Evolutionary conservation across 495 filamentous ascomycete genomes (phyloP).

Genomic region (Xylaria scruposa): DNA sequence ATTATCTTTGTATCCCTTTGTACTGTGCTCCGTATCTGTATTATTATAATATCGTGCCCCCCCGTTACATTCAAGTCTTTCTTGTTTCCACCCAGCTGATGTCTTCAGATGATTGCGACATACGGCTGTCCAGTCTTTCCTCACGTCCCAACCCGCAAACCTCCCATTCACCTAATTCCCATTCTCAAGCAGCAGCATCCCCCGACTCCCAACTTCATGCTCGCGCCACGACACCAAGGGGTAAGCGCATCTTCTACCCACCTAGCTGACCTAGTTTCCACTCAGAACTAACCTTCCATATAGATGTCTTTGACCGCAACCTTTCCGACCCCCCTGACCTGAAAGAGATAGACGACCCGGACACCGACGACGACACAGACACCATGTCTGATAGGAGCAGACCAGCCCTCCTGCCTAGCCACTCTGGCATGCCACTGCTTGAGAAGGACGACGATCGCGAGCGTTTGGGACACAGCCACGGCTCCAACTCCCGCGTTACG

Average conservation of each 20-base stretch:
- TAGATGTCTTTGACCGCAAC: conserved; percentile 14
- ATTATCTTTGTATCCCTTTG: conserved; percentile 1
- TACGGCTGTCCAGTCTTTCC: conserved; percentile 12
- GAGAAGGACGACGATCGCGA: conserved; percentile 55
- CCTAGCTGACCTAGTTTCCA: not conserved
- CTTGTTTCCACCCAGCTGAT: conserved; percentile 17
- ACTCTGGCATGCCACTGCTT: conserved; percentile 61
- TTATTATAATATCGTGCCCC: conserved; percentile 17
- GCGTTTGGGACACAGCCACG: conserved; percentile 49
- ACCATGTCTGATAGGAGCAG: conserved; percentile 33
- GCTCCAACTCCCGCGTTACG: conserved; percentile 30
- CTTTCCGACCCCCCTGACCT: not conserved
- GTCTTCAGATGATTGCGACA: conserved; percentile 16
- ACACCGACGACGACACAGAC: conserved; percentile 39
- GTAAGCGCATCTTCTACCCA: not conserved
- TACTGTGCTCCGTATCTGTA: conserved; percentile 4
- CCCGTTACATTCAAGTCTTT: conserved; percentile 3
- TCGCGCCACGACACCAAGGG: conserved; percentile 10
- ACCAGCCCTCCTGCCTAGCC: conserved; percentile 56
- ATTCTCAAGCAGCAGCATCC: not conserved
- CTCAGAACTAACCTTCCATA: not conserved
- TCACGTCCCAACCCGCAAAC: not conserved
- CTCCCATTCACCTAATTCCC: not conserved
- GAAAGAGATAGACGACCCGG: conserved; percentile 27
- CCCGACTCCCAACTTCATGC: conserved; percentile 12